Evolutionary conservation across 164 flowering plant species (phyloP).

Genomic region (Vitis vinifera): ASM3070453v1 NC_081807.1:300501-301000

Average conservation of each 20-base stretch:
- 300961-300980: too few species aligned
- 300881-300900: background rate
- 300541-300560: background rate
- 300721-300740: conserved; percentile 48
- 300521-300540: too few species aligned
- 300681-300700: too few species aligned
- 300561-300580: conserved; percentile 43
- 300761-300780: conserved; percentile 74
- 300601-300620: conserved; percentile 78
- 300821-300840: conserved; percentile 63
- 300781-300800: conserved; percentile 59
- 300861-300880: conserved; percentile 25
- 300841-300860: conserved; percentile 91
- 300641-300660: conserved; percentile 94
- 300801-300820: conserved; percentile 75
- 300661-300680: conserved; percentile 19
- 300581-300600: conserved; percentile 65
- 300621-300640: conserved; percentile 72
- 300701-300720: background rate
- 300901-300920: too few species aligned
- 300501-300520: too few species aligned
- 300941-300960: too few species aligned
- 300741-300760: conserved; percentile 73
- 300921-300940: too few species aligned
- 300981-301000: too few species aligned